phyloP scores from a whole-genome alignment of 1,284 basidiomycete species.

The Apiotrichum brassicae region DNA sequence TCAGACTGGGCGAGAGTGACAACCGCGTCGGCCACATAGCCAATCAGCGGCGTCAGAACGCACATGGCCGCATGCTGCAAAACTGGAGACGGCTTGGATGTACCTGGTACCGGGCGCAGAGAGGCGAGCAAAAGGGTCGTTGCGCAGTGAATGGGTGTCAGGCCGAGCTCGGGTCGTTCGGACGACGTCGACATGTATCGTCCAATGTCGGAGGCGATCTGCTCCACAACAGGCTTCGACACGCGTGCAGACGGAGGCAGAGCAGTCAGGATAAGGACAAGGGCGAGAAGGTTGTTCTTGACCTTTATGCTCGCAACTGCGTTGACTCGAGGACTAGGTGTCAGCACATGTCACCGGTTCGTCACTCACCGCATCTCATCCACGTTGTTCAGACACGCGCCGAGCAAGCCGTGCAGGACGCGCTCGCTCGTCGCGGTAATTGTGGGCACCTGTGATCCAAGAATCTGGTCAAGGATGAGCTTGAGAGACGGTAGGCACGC shows the following conservation, averaged over 20 bases:
- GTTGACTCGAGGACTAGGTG: constrained; percentile 66
- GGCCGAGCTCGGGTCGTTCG: constrained; percentile 59
- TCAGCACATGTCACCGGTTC: background rate
- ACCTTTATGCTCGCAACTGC: constrained; percentile 71
- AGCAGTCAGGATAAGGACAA: constrained; percentile 77
- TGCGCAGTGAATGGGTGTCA: constrained; percentile 84
- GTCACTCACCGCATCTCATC: constrained; percentile 78
- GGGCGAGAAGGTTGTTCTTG: constrained; percentile 82
- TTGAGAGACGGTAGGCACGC: constrained; percentile 75
- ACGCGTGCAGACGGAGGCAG: constrained; percentile 63
- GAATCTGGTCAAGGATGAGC: constrained; percentile 56
- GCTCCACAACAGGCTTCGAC: constrained; percentile 71
- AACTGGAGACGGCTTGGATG: constrained; percentile 44
- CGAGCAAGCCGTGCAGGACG: constrained; percentile 76
- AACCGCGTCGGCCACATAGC: constrained; percentile 65
- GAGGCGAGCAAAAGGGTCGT: constrained; percentile 67
- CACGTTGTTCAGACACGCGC: constrained; percentile 74
- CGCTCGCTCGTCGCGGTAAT: constrained; percentile 42
- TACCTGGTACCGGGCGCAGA: constrained; percentile 22
- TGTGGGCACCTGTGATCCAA: constrained; percentile 31
- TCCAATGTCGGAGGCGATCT: constrained; percentile 73
- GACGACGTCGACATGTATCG: constrained; percentile 57
- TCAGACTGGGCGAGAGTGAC: constrained; percentile 56
- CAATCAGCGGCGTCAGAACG: constrained; percentile 71
- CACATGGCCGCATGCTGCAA: constrained; percentile 66